Evolutionary conservation across 2,329 filamentous ascomycete genomes (phyloP).

Genomic region (Fusarium musae): DNA sequence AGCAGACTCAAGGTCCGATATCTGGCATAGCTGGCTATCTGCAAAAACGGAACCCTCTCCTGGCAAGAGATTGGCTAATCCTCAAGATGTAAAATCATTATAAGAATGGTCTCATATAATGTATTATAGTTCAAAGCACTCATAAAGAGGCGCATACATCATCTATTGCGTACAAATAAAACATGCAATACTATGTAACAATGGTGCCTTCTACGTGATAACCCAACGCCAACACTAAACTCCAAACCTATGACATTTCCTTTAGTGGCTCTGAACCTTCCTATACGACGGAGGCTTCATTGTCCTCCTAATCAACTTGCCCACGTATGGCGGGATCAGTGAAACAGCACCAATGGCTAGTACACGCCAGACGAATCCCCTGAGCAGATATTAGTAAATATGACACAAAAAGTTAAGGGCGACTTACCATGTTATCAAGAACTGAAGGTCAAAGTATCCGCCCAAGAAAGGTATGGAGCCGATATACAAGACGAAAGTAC

Average conservation of each 20-base stretch:
- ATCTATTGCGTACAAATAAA: slow-evolving; percentile 28
- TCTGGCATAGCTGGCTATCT: slow-evolving; percentile 74
- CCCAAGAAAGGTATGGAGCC: slow-evolving; percentile 87
- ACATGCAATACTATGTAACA: slow-evolving; percentile 28
- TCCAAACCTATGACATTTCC: slow-evolving; percentile 10
- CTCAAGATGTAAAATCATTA: slow-evolving; percentile 59
- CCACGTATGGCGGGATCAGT: slow-evolving; percentile 86
- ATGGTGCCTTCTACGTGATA: slow-evolving; percentile 30
- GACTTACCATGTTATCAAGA: slow-evolving; percentile 75
- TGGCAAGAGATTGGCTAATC: slow-evolving; percentile 60
- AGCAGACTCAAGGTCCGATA: slow-evolving; percentile 79
- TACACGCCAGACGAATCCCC: slow-evolving; percentile 91
- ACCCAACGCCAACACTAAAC: slow-evolving; percentile 35
- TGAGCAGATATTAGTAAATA: slow-evolving; percentile 46
- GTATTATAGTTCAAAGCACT: slow-evolving; percentile 1
- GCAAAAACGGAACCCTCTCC: slow-evolving; percentile 55
- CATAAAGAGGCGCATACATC: slow-evolving; percentile 21
- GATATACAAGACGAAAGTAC: slow-evolving; percentile 83
- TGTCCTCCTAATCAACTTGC: slow-evolving; percentile 83
- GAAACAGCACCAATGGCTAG: slow-evolving; percentile 82
- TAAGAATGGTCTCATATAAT: slow-evolving; percentile 3
- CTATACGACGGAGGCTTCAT: slow-evolving; percentile 94
- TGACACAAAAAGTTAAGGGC: not conserved
- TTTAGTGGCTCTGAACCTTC: slow-evolving; percentile 81
- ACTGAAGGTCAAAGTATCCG: slow-evolving; percentile 88